phyloP scores from a whole-genome alignment of 2,329 filamentous ascomycete genomes.

The Claviceps fusiformis region DNA sequence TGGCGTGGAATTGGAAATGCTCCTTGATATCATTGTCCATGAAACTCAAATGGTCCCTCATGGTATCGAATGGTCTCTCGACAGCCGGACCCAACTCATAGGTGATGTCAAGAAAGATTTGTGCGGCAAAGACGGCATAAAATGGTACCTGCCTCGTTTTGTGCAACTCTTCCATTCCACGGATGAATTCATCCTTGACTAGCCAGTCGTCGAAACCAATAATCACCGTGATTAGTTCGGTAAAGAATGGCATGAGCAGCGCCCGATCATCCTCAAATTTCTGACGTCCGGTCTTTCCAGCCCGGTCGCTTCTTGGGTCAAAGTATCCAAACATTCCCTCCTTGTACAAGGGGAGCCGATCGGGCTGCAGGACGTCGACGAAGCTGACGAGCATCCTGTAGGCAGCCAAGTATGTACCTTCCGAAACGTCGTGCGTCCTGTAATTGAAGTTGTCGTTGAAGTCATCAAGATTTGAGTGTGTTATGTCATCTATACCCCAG shows the following conservation, averaged over 20 bases:
- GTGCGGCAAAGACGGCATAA: constrained; percentile 24
- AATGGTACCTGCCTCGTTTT: constrained; percentile 19
- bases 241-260: constrained; percentile 19
- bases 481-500: neutral
- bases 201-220: constrained; percentile 6
- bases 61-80: constrained; percentile 3
- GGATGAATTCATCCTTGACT: constrained; percentile 24
- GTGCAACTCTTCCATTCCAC: constrained; percentile 19
- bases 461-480: neutral
- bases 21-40: neutral
- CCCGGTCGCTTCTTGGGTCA: constrained; percentile 13
- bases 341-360: constrained; percentile 10
- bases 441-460: neutral
- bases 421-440: neutral
- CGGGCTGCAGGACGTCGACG: constrained; percentile 4
- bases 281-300: constrained; percentile 12
- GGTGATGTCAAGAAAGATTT: constrained; percentile 28
- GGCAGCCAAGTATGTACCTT: neutral
- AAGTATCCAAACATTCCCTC: constrained; percentile 15
- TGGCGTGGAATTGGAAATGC: constrained; percentile 15
- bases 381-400: neutral
- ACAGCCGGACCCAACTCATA: constrained; percentile 14
- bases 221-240: constrained; percentile 17
- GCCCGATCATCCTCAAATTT: constrained; percentile 23
- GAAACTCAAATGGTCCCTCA: neutral